phyloP scores from a whole-genome alignment of 1,284 basidiomycete species.

The Phenoliferia sp. region DNA sequence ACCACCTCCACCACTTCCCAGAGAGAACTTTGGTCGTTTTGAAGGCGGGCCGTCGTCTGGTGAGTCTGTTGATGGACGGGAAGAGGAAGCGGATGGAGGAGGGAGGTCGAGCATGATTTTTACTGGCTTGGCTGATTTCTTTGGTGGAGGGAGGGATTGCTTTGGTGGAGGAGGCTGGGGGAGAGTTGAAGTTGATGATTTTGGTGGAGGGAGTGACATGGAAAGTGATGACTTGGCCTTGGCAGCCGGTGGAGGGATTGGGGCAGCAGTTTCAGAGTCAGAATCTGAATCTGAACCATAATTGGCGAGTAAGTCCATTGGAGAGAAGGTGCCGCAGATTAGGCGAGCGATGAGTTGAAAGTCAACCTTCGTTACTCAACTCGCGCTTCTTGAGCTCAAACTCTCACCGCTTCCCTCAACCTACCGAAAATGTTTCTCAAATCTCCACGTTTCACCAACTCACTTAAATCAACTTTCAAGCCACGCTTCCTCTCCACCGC shows the following conservation, averaged over 20 bases:
- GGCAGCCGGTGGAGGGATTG: background rate
- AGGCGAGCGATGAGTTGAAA: too few relatives aligned
- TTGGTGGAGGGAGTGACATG: background rate
- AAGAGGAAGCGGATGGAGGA: conserved; percentile 2
- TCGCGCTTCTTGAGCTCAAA: too few relatives aligned
- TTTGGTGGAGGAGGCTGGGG: background rate
- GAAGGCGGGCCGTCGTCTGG: conserved; percentile 13
- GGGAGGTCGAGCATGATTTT: conserved; percentile 31
- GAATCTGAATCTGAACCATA: background rate
- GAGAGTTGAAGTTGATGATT: background rate
- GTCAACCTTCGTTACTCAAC: too few relatives aligned
- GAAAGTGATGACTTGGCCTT: background rate
- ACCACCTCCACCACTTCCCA: conserved; percentile 11
- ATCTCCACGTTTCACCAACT: too few relatives aligned
- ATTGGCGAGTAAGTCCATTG: too few relatives aligned
- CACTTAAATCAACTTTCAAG: too few relatives aligned
- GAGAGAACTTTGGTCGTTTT: conserved; percentile 17
- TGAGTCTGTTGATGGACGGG: background rate
- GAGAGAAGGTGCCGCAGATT: too few relatives aligned
- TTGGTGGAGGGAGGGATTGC: background rate
- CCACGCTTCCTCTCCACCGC: background rate
- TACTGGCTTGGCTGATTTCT: conserved; percentile 8
- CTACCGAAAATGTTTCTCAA: too few relatives aligned
- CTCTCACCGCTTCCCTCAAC: too few relatives aligned
- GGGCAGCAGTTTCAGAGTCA: background rate